Base-by-base conservation (phyloP, 2,329 filamentous ascomycete genomes). In the Colletotrichum cereale region DNA sequence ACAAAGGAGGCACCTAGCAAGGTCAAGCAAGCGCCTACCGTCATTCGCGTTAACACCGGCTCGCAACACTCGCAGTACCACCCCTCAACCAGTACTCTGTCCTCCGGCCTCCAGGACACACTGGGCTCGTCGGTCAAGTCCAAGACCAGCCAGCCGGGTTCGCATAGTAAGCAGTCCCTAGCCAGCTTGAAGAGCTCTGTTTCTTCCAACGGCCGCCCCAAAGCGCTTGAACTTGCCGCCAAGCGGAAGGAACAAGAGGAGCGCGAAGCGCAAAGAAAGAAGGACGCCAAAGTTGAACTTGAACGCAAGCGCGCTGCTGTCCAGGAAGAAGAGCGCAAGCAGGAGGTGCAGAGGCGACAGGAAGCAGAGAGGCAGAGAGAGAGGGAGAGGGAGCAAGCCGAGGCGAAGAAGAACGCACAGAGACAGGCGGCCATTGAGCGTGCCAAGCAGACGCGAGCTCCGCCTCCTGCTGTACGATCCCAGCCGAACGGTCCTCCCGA, bases 211-310 rank as follows among this genome's bases (percentile, higher is more conserved):
- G 85, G 88, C 2, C 90, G 91, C 62, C 88, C 91, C 0, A 93
- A 92, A 78, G 92, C 93, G 2, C 84, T 95, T 29, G 90, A 95
- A 65, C 86, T 92, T 58, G 93, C 92, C 2, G 92, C 93, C 48
- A 92, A 91, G 77, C 95, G 95, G 81, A 96, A 92, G 78, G 94
- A 97, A 79, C 92, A 91, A 79, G 95, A 97, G 76, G 94, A 97
- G 78, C 90, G 91, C 58, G 93, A 95, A 74, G 89, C 90, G 18
- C 91, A 95, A 76, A 90, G 91, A 61, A 96, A 94, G 77, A 91
- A 91, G 11, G 93, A 97, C 26, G 91, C 92, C 47, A 97, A 97
- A 81, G 88, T 91, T 21, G 93, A 97, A 76, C 84, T 93, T 42
- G 94, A 97, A 78, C 90, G 92, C 58, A 94, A 95, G 82, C 88